Evolutionary conservation across 192 early-diverging fungal genomes (phyloP).

Genomic region (Backusella circina): DNA sequence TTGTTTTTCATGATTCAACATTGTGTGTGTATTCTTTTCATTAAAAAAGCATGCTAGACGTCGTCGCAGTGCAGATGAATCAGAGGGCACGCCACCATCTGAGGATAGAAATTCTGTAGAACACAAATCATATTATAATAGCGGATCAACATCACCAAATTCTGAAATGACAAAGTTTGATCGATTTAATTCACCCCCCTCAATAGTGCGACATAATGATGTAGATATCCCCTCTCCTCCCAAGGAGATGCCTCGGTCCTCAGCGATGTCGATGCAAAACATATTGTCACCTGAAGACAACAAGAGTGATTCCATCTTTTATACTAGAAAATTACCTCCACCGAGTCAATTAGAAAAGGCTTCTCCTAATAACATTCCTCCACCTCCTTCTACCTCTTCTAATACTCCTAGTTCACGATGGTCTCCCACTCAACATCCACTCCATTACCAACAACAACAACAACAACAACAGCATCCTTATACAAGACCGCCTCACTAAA

Average conservation of each 20-base stretch:
- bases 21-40: not conserved
- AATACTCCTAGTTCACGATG: not conserved
- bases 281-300: not conserved
- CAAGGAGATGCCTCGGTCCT: not conserved
- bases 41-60: not conserved
- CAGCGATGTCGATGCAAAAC: slow-evolving; percentile 10
- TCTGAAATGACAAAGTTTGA: not conserved
- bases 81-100: not conserved
- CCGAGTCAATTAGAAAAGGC: not conserved
- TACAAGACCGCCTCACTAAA: not conserved
- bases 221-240: not conserved
- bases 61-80: not conserved
- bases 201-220: not conserved
- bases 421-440: not conserved
- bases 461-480: not conserved
- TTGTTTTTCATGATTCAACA: not conserved
- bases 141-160: not conserved
- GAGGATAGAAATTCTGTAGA: not conserved
- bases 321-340: slow-evolving; percentile 1
- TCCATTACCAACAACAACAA: not conserved
- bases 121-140: not conserved
- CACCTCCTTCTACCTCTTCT: not conserved
- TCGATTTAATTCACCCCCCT: not conserved
- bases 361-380: not conserved
- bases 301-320: not conserved